Percentiles rank a stretch among this genome's conserved stretches.
Evolutionary conservation across 2,329 filamentous ascomycete species (phyloP).

Genomic region (Talaromyces sp.): DNA sequence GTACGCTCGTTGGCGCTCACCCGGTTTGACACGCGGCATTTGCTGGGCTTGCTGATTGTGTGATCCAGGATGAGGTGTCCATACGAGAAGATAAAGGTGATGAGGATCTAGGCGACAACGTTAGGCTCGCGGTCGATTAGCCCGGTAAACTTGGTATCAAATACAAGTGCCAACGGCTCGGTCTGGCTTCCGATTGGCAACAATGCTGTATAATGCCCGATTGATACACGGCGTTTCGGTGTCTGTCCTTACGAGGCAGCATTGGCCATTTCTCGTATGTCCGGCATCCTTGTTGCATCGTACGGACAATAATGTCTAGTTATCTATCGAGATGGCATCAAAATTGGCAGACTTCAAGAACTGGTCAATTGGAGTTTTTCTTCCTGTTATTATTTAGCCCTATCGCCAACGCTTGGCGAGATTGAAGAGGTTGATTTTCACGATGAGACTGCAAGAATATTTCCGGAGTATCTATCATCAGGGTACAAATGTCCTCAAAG

Average conservation of each 20-base stretch:
- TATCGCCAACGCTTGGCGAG: not conserved
- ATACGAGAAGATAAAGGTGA: not conserved
- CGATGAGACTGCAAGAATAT: not conserved
- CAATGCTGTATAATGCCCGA: not conserved
- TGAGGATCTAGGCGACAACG: not conserved
- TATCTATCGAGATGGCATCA: not conserved
- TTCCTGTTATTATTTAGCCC: too few species aligned
- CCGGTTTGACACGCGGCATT: slow-evolving; percentile 11
- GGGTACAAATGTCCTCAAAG: not conserved
- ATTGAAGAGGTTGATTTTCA: not conserved
- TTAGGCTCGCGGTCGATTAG: not conserved
- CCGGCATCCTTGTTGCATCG: not conserved
- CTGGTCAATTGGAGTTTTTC: too few species aligned
- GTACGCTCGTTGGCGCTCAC: slow-evolving; percentile 6
- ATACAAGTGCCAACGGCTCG: not conserved
- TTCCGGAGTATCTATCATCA: not conserved
- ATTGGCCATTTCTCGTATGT: not conserved
- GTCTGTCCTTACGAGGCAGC: not conserved
- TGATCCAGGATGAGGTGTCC: not conserved
- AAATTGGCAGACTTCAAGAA: not conserved
- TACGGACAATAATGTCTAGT: not conserved
- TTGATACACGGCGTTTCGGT: not conserved
- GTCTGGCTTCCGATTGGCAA: not conserved
- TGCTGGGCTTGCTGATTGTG: not conserved
- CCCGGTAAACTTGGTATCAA: not conserved